Conservation (phyloP, 495 filamentous ascomycete species). For the Penicillium paradoxum region DNA sequence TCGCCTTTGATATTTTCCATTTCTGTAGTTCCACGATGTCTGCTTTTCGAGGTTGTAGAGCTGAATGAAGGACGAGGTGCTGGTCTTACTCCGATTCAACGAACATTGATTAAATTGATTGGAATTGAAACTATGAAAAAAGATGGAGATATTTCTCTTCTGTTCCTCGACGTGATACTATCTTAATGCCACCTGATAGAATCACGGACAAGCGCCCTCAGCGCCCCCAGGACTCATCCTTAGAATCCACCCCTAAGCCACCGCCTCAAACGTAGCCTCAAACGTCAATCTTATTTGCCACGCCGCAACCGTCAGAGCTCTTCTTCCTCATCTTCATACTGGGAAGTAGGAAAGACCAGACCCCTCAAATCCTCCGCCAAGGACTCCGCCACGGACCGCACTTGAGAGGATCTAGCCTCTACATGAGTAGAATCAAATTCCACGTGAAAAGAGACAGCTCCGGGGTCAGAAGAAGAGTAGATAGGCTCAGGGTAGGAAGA, state of each 20-base stretch:
- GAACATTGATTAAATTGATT: no score
- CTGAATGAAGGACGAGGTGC: no score
- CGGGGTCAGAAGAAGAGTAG: neutral
- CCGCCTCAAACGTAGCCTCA: no score
- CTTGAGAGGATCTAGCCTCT: neutral
- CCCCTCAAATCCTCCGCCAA: neutral
- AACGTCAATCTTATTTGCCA: neutral
- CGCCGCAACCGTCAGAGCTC: neutral
- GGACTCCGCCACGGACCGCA: neutral
- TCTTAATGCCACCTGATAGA: neutral
- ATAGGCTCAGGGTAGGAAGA: no score
- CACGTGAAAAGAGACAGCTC: neutral
- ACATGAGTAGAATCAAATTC: neutral
- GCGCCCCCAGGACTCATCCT: no score
- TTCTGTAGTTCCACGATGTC: no score
- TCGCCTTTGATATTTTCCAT: neutral
- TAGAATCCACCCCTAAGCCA: no score
- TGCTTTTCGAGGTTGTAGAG: no score
- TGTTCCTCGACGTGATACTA: neutral
- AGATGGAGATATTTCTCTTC: neutral
- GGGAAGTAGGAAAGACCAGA: neutral
- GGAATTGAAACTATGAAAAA: neutral
- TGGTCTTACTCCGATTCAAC: no score
- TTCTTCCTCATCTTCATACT: neutral
- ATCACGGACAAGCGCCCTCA: no score